A percentile compares a stretch with the other conserved stretches of the same genome.
phyloP scores from a whole-genome alignment of 345 rosid genomes.

The Corymbia maculata region DNA sequence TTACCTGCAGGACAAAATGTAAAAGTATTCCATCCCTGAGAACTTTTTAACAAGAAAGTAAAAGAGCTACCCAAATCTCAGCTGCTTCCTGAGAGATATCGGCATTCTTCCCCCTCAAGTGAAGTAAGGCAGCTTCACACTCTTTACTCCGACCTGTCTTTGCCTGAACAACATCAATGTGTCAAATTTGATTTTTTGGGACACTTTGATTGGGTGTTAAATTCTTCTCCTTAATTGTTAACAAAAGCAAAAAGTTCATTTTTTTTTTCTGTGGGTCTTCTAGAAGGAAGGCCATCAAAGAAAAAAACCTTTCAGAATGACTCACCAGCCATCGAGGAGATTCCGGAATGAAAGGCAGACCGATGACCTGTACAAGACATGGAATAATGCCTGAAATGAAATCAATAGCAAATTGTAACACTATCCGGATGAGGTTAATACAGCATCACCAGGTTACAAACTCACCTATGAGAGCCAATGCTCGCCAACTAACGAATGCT shows the following conservation, averaged over 20 bases:
- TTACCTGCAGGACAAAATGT: neutral
- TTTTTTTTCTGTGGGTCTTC: neutral
- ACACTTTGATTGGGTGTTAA: neutral
- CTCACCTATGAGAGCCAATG: conserved; percentile 59
- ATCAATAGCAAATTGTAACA: neutral
- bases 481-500: conserved; percentile 53
- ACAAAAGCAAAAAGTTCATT: neutral
- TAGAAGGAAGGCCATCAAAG: neutral
- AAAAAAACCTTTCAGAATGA: neutral
- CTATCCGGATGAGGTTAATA: neutral
- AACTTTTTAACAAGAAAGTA: neutral
- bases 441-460: neutral
- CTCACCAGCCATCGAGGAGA: conserved; percentile 66
- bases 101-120: conserved; percentile 21
- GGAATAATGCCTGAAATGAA: conserved; percentile 30
- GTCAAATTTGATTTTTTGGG: neutral
- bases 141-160: conserved; percentile 19
- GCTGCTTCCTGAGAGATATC: conserved; percentile 35
- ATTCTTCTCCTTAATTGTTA: neutral
- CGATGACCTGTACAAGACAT: conserved; percentile 21
- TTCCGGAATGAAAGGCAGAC: conserved; percentile 35
- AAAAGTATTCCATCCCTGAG: neutral
- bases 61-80: conserved; percentile 23
- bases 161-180: conserved; percentile 13
- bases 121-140: conserved; percentile 16